Base-by-base conservation (phyloP, 176 grass and related monocot genomes). In the Cenchrus purpureus region DNA sequence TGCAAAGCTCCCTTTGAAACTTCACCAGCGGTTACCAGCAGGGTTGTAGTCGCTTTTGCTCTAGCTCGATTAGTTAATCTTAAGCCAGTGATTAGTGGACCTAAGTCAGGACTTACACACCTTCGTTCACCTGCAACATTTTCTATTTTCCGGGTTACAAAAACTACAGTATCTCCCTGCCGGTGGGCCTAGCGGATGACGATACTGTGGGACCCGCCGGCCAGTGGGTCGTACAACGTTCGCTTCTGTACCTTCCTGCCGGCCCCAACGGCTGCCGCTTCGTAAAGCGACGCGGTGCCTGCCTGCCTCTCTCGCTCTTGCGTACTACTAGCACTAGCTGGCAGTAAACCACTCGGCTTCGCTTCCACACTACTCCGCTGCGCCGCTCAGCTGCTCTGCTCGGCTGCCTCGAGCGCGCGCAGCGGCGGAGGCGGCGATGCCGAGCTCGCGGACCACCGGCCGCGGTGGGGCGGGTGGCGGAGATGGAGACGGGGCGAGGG, bases 241-340 rank as follows among this genome's bases (percentile, higher is more conserved):
- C 2, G 0, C 62, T 37, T 46, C 72, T 52, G 37, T 7, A 32
- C 65, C 48, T 79, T 72, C 52, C 48, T 12, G 54, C 4, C 22
- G 22, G 22, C 60, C 76, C 76, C 82, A 55, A 79, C 78, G 63
- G 45, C 72, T 31, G 72, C 88, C 0, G 45, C 64, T 43, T 86
- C 62, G 46, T 66, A 89, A 87, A 91, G 85, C 76, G 89, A 93
- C 86, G 72, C 25, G 61, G 82, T 77, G 87, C 91, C 80, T 37
- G 43, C n/a, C 19, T 75, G 10, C 6, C 52, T 74, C 73, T 83
- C 82, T 76, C 19, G 7, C 88, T 71, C 83, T 68, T 37, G 57
- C 43, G 72, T 51, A 12, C 46, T 25, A 25, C 22, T 34, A 1
- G 34, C 34, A 2, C 34, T 19, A 20, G 76, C 66, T 64, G 54